Base-by-base conservation (phyloP, 2,329 filamentous ascomycete genomes). In the Aspergillus ibericus region DNA sequence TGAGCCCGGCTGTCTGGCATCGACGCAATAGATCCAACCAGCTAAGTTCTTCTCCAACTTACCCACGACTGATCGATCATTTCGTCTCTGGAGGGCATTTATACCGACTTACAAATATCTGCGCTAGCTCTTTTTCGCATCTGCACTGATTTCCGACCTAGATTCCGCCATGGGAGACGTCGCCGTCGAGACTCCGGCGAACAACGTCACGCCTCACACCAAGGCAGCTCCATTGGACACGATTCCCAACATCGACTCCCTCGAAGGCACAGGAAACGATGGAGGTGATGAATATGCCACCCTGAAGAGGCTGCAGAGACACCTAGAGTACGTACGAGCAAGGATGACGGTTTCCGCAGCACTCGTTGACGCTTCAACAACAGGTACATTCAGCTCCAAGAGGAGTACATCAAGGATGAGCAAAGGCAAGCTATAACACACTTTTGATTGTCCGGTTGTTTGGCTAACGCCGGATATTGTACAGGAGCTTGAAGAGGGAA, bases 341-440 rank as follows among this genome's bases (percentile, higher is more conserved):
- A 27, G 18, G 49, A 61, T 29, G 22, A 53, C 20, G n/a, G 22
- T 7, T 27, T 18, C 22, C 51, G 42, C 35, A 44, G 27, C 42
- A 34, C 34, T 49, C 53, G 63, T 63, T 72, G 59, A 71, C 62
- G 46, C 53, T 38, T 55, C 44, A 38, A 60, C 63, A 57, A 64
- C 68, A 92, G 89, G 77, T 91, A 96, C 78, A 96, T 98, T 75
- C 92, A 97, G 79, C 85, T 99, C 69, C 95, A 99, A 81, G 95
- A 99, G 80, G 95, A 99, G 77, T 99, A 99, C 79, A 99, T 99
- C 87, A 99, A 99, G 82, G 95, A 99, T 86, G 95, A 99, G 83
- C 95, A 99, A 81, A 88, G 91, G 89, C 90, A 78, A 56, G 74
- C 40, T 51, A 16, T 18, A 22, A 22, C 27, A 18, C 47, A 25